phyloP scores from a whole-genome alignment of 2,329 filamentous ascomycete genomes.

The Pseudocercospora cruenta region DNA sequence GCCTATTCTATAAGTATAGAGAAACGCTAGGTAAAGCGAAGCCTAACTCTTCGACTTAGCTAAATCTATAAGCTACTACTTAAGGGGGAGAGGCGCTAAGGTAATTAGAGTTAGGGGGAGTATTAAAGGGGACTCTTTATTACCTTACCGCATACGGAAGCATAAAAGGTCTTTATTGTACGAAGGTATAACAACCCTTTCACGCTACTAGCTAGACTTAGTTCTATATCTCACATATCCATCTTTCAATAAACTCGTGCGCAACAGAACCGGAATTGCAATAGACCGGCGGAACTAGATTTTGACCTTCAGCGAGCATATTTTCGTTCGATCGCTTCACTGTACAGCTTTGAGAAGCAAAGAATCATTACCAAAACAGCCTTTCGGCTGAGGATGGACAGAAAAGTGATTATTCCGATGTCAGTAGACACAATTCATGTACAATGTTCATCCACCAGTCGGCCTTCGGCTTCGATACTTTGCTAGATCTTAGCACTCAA shows the following conservation, averaged over 20 bases:
- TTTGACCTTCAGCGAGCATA: background rate
- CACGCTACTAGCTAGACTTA: no score
- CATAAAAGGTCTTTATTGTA: no score
- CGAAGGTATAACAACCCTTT: background rate
- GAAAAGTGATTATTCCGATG: background rate
- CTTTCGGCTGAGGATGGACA: background rate
- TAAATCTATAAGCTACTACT: no score
- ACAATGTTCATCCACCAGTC: background rate
- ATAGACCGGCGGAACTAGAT: background rate
- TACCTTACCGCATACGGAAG: no score
- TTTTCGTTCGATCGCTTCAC: background rate
- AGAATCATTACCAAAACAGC: background rate
- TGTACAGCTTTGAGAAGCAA: background rate
- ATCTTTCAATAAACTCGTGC: background rate
- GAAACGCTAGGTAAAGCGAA: no score
- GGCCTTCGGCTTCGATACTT: background rate
- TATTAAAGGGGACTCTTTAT: no score
- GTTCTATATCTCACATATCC: no score
- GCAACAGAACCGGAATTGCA: slow-evolving; percentile 7
- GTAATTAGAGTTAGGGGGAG: no score
- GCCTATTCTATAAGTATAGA: no score
- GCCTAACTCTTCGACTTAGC: no score
- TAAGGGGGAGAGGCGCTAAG: no score
- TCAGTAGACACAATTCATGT: background rate
- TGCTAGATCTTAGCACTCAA: background rate